Base-by-base conservation (phyloP, 2,329 filamentous ascomycete species). In the Paradendryphiella salina region DNA sequence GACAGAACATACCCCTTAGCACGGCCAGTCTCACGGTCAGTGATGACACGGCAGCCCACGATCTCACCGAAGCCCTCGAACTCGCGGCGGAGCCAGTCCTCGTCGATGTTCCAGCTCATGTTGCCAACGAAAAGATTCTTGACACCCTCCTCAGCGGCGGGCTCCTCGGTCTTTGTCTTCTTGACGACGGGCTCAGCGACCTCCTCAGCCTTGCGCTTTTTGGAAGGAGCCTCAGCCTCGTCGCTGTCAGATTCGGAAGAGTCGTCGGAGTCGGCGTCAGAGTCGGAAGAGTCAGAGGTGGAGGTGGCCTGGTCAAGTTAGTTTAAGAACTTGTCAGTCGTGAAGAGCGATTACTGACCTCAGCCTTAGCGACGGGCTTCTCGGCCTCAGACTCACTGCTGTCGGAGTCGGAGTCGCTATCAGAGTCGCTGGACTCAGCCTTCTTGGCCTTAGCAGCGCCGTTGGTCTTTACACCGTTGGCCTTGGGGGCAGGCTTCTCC, bases 31-130 rank as follows among this genome's bases (percentile, higher is more conserved):
- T 86, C 84, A 73, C 87, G 87, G 78, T 96, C 90, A 64, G 85
- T 92, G 73, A 96, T 89, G 69, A 96, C 85, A 65, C 90, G 87
- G 59, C 86, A 87, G 65, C 84, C 82, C 60, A 79, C 77, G 49
- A 95, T 80, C 68, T 87, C 87, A 58, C 86, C 87, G 67, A 87
- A 93, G 57, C 83, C 77, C 79, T 91, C 84, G 78, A 96, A 96
- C 73, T 93, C 88, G 65, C 87, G 82, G 61, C 83, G 81, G 59
- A 96, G 85, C 77, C 84, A 84, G 59, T 91, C 85, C 75, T 96
- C 92, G 64, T 95, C 89, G 45, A 96, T 80, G 71, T 86, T 89
- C 91, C 91, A 96, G 76, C 89, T 90, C 59, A 96, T 81, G 80
- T 90, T 93, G 64, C 92, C 92, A 60, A 91, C 85, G 75, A 96